Conservation (phyloP, 192 early-diverging fungal species). For the Geranomyces michiganensis region DNA sequence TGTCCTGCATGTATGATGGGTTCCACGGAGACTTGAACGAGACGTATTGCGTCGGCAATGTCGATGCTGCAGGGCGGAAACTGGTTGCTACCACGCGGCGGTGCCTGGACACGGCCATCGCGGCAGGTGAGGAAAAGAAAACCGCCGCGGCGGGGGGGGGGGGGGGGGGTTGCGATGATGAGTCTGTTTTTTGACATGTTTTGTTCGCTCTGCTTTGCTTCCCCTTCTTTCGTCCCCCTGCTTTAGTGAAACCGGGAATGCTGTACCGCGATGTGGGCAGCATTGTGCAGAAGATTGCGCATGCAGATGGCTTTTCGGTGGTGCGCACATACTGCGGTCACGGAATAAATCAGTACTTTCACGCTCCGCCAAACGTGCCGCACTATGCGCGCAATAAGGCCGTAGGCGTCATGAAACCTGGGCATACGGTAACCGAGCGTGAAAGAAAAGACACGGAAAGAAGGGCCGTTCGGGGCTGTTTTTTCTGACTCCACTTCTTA, state of each 20-base stretch:
- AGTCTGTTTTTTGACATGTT: neutral
- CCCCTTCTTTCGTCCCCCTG: too few relatives aligned
- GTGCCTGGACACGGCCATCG: constrained; percentile 92
- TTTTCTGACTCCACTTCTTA: neutral
- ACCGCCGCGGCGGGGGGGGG: too few relatives aligned
- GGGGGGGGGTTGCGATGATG: too few relatives aligned
- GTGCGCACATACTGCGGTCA: constrained; percentile 93
- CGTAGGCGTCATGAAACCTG: constrained; percentile 92
- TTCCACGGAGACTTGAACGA: constrained; percentile 96
- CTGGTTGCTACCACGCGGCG: constrained; percentile 82
- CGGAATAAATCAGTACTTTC: constrained; percentile 87
- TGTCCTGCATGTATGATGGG: constrained; percentile 85
- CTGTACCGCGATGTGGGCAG: constrained; percentile 92
- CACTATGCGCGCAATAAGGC: constrained; percentile 98
- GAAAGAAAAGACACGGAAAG: neutral
- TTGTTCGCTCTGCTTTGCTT: neutral
- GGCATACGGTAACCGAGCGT: constrained; percentile 65
- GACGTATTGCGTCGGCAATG: constrained; percentile 89
- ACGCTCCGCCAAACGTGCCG: constrained; percentile 86
- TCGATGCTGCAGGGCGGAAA: constrained; percentile 71
- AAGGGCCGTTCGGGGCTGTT: neutral
- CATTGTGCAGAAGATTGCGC: constrained; percentile 85
- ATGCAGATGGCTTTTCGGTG: constrained; percentile 83
- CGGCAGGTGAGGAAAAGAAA: constrained; percentile 65
- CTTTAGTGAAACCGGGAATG: constrained; percentile 82